These are phyloP conservation scores for Cystobasidium sp. DNA, from an alignment of 1,284 basidiomycete species.

Conservation along the genomic window DNA sequence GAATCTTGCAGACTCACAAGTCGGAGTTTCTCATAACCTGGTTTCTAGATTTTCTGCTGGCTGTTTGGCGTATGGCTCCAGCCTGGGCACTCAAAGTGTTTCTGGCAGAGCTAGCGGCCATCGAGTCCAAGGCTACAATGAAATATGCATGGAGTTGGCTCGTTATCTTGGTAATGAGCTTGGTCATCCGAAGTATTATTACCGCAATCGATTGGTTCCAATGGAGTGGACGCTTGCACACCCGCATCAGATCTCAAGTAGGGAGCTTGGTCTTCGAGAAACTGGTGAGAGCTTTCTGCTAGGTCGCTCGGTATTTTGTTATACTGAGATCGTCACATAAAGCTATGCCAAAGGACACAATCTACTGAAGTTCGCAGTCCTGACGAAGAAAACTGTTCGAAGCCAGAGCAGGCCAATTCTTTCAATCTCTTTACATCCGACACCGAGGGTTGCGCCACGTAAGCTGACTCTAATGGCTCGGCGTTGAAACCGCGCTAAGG, in stretches of 20 bases:
- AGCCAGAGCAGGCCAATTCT: slow-evolving; percentile 69
- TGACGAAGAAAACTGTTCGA: slow-evolving; percentile 72
- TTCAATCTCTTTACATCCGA: slow-evolving; percentile 79
- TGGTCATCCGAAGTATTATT: neutral
- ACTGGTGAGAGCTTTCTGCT: neutral
- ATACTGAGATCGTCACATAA: neutral
- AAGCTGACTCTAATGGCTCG: neutral
- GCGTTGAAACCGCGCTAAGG: neutral
- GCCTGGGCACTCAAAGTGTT: neutral
- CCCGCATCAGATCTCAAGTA: slow-evolving; percentile 64
- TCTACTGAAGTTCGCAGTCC: too few relatives aligned
- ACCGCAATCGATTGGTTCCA: neutral
- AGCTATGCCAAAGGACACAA: too few relatives aligned
- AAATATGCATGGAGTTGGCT: neutral
- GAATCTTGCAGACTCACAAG: neutral
- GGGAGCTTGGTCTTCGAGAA: slow-evolving; percentile 18
- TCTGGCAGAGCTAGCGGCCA: neutral
- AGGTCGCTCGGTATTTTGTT: neutral
- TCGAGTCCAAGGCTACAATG: neutral
- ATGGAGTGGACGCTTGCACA: neutral
- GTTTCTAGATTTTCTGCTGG: neutral
- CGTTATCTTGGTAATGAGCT: neutral
- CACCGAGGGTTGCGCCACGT: slow-evolving; percentile 83
- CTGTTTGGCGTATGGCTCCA: neutral
- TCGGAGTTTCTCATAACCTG: neutral